Conservation (phyloP, 2,329 filamentous ascomycete genomes). For the Fusarium penzigii region DNA sequence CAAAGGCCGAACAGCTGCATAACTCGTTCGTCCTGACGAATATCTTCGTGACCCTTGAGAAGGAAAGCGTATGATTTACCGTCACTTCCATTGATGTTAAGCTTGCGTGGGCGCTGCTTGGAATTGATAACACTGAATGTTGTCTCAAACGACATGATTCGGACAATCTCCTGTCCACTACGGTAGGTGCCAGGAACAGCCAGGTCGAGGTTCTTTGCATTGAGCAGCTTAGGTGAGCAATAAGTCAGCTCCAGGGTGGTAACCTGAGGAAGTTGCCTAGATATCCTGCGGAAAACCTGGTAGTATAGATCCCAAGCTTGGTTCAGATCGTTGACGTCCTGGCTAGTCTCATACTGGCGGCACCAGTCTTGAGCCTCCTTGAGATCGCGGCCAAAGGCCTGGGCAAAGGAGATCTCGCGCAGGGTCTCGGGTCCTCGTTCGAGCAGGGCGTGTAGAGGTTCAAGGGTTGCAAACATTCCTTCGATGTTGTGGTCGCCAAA, state of each 20-base stretch:
- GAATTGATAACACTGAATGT: slow-evolving; percentile 92
- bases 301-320: slow-evolving; percentile 99
- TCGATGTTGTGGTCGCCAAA: slow-evolving; percentile 98
- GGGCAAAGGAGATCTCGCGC: slow-evolving; percentile 93
- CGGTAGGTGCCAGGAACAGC: slow-evolving; percentile 95
- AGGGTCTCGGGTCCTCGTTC: slow-evolving; percentile 91
- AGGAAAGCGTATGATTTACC: slow-evolving; percentile 84
- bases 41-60: slow-evolving; percentile 99
- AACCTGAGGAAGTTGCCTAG: slow-evolving; percentile 87
- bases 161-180: slow-evolving; percentile 74
- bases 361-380: slow-evolving; percentile 97
- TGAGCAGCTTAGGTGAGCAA: slow-evolving; percentile 90
- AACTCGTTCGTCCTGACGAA: slow-evolving; percentile 96
- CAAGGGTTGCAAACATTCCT: slow-evolving; percentile 91
- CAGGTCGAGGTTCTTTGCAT: slow-evolving; percentile 81
- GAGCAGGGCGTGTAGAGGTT: slow-evolving; percentile 87
- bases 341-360: slow-evolving; percentile 83
- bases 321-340: slow-evolving; percentile 91
- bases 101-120: slow-evolving; percentile 91
- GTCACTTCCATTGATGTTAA: slow-evolving; percentile 86
- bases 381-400: slow-evolving; percentile 94
- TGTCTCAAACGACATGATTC: slow-evolving; percentile 86
- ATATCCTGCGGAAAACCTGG: slow-evolving; percentile 95
- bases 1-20: slow-evolving; percentile 99
- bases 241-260: slow-evolving; percentile 93